phyloP scores from a whole-genome alignment of 2,329 filamentous ascomycete genomes.

The Botryotinia calthae region DNA sequence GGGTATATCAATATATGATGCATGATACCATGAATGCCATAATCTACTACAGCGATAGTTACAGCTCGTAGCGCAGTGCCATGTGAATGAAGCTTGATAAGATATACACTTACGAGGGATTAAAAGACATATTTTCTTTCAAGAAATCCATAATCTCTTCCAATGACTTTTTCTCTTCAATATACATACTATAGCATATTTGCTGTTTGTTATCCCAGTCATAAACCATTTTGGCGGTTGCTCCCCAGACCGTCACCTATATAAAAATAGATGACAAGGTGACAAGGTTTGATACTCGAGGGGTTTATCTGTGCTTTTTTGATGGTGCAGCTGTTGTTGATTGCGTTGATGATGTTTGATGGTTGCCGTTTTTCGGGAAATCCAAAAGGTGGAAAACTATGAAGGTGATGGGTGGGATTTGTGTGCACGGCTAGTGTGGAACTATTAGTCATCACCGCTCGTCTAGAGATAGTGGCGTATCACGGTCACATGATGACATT shows the following conservation, averaged over 20 bases:
- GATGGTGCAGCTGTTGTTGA: slow-evolving; percentile 19
- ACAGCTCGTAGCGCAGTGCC: background rate
- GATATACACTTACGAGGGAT: slow-evolving; percentile 21
- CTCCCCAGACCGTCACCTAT: background rate
- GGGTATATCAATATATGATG: slow-evolving; percentile 18
- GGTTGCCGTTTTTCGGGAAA: slow-evolving; percentile 14
- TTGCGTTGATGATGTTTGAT: slow-evolving; percentile 21
- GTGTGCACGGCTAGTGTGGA: background rate
- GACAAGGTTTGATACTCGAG: background rate
- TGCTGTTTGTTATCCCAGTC: slow-evolving; percentile 66
- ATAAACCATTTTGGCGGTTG: slow-evolving; percentile 46
- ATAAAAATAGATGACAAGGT: background rate
- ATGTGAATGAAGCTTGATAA: background rate
- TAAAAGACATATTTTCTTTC: slow-evolving; percentile 60
- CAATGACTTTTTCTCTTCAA: slow-evolving; percentile 69
- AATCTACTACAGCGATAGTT: slow-evolving; percentile 23
- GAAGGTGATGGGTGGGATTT: background rate
- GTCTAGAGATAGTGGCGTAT: background rate
- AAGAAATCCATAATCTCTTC: slow-evolving; percentile 74
- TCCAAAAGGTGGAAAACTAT: background rate
- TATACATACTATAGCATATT: slow-evolving; percentile 69
- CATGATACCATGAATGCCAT: slow-evolving; percentile 25
- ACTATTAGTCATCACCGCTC: background rate
- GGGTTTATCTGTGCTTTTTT: slow-evolving; percentile 10
- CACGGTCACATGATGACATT: background rate